These are phyloP conservation scores for Dalbergia oliveri DNA, from an alignment of 306 rosid species.

Conservation along the genomic window DNA sequence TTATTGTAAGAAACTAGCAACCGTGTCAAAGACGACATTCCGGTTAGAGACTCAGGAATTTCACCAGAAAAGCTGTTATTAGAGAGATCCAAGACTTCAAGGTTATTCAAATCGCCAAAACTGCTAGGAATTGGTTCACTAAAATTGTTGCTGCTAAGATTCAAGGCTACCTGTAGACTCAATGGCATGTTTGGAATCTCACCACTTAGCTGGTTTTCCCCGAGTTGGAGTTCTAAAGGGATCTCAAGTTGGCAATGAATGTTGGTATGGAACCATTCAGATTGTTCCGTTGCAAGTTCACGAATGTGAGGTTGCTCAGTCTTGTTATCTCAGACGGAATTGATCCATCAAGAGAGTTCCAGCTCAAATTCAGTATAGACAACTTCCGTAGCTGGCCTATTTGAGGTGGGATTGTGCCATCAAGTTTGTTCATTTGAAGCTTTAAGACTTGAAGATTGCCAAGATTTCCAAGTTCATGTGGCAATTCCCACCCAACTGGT, in stretches of 20 bases:
- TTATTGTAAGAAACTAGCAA: conserved; percentile 65
- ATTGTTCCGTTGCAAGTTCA: conserved; percentile 66
- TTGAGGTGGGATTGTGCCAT: conserved; percentile 64
- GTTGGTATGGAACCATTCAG: conserved; percentile 68
- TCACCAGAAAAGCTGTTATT: conserved; percentile 70
- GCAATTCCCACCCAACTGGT: conserved; percentile 64
- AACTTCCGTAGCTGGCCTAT: conserved; percentile 48
- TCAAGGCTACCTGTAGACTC: conserved; percentile 68
- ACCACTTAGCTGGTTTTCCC: conserved; percentile 64
- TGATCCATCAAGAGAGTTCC: conserved; percentile 69
- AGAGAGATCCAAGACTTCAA: conserved; percentile 88
- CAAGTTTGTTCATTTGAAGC: conserved; percentile 66
- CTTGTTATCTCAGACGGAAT: conserved; percentile 61
- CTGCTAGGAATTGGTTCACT: conserved; percentile 58
- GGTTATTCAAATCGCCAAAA: conserved; percentile 36
- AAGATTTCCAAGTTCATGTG: conserved; percentile 62
- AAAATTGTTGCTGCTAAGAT: conserved; percentile 79
- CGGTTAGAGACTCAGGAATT: conserved; percentile 51
- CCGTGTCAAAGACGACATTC: conserved; percentile 56
- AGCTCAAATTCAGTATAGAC: conserved; percentile 64
- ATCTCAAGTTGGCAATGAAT: conserved; percentile 33
- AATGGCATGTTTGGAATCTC: conserved; percentile 67
- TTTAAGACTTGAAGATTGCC: conserved; percentile 61
- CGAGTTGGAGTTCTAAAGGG: conserved; percentile 78
- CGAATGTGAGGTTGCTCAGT: conserved; percentile 47